Conservation (phyloP, 2,329 filamentous ascomycete species). For the Paraphaeosphaeria sporulosa region DNA sequence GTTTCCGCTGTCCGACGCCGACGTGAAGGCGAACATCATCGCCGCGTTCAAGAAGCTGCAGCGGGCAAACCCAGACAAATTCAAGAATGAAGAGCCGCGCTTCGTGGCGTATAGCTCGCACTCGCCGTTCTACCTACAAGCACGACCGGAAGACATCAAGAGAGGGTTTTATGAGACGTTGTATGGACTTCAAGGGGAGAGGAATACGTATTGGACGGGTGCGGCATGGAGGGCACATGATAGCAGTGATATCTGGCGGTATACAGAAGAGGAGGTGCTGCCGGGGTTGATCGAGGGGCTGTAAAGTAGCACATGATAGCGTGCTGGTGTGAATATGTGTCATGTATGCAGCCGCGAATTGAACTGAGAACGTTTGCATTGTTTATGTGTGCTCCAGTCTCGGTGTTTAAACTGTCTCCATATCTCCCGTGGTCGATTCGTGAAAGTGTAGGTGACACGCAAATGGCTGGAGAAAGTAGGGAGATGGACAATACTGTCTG, state of each 20-base stretch:
- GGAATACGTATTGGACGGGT: slow-evolving; percentile 33
- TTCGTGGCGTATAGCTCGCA: slow-evolving; percentile 34
- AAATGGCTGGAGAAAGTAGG: too few relatives aligned
- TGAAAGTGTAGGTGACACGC: too few relatives aligned
- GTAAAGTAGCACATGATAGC: not conserved
- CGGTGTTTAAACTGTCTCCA: too few relatives aligned
- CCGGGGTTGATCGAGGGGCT: slow-evolving; percentile 30
- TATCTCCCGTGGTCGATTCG: too few relatives aligned
- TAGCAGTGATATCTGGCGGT: slow-evolving; percentile 30
- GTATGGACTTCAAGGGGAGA: slow-evolving; percentile 31
- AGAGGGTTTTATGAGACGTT: slow-evolving; percentile 29
- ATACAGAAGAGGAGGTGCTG: slow-evolving; percentile 50
- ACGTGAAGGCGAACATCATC: not conserved
- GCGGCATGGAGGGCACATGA: slow-evolving; percentile 27
- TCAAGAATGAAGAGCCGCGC: slow-evolving; percentile 17
- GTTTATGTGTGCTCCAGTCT: too few relatives aligned
- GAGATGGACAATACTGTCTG: too few relatives aligned
- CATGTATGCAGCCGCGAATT: too few relatives aligned
- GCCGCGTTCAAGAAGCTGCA: slow-evolving; percentile 19
- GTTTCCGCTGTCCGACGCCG: not conserved
- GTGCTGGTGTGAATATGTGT: too few relatives aligned
- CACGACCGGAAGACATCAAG: slow-evolving; percentile 17
- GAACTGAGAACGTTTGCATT: too few relatives aligned
- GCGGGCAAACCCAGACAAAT: slow-evolving; percentile 14
- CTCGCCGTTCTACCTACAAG: slow-evolving; percentile 29